A percentile compares a stretch with the other conserved stretches of the same genome.
Conservation (phyloP, 345 rosid genomes). For the Turnera subulata region DNA sequence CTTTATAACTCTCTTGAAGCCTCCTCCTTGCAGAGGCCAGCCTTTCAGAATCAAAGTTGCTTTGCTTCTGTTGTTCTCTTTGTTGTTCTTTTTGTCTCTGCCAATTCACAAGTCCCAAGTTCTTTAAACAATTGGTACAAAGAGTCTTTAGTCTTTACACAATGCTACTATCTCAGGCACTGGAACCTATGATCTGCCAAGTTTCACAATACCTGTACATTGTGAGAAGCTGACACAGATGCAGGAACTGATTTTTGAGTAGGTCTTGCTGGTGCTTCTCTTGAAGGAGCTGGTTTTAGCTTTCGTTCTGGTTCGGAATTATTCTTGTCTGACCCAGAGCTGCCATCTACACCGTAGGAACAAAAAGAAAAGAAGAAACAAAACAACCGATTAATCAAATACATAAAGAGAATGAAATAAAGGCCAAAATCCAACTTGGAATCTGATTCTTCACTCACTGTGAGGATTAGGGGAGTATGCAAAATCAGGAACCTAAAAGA, state of each 20-base stretch:
- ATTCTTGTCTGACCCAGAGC: conserved; percentile 68
- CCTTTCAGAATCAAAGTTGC: conserved; percentile 52
- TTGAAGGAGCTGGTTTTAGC: conserved; percentile 44
- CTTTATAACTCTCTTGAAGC: conserved; percentile 83
- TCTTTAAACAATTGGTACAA: too few relatives aligned
- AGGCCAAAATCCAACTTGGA: conserved; percentile 24
- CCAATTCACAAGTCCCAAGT: conserved; percentile 10
- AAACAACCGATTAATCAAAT: conserved; percentile 8
- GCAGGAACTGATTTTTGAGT: conserved; percentile 29
- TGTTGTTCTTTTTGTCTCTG: conserved; percentile 73
- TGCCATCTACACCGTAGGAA: conserved; percentile 48
- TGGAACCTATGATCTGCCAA: too few relatives aligned
- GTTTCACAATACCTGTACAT: conserved; percentile 38
- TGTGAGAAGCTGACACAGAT: conserved; percentile 48
- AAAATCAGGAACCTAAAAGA: conserved; percentile 58
- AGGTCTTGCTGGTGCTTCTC: conserved; percentile 51
- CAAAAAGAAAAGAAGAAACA: conserved; percentile 4
- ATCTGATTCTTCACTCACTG: conserved; percentile 56
- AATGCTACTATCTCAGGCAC: too few relatives aligned
- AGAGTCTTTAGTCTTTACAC: too few relatives aligned
- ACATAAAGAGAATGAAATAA: conserved; percentile 10
- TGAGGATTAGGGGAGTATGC: conserved; percentile 65
- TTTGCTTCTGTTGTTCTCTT: conserved; percentile 55
- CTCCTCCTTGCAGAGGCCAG: conserved; percentile 72
- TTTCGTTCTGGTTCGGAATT: conserved; percentile 68